Evolutionary conservation across 768 basidiomycete genomes (phyloP).

Genomic region (Asterophora lycoperdoides): DNA sequence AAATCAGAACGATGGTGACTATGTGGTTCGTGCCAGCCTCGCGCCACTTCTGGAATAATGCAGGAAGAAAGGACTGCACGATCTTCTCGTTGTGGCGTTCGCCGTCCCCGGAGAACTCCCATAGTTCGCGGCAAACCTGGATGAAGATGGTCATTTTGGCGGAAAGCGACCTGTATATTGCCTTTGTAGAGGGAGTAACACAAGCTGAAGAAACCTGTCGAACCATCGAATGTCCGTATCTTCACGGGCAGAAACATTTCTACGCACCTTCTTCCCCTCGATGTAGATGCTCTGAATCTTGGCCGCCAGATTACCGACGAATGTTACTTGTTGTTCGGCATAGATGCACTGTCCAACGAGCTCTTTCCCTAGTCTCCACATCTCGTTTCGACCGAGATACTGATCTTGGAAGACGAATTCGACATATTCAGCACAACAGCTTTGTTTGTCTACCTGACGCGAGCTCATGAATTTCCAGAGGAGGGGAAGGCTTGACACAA

Average conservation of each 20-base stretch:
- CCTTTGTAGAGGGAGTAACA: conserved; percentile 78
- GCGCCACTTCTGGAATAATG: conserved; percentile 81
- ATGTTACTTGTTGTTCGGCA: conserved; percentile 77
- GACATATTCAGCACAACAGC: conserved; percentile 67
- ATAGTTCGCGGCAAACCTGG: conserved; percentile 93
- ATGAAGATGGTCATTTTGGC: conserved; percentile 93
- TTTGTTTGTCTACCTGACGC: conserved; percentile 60
- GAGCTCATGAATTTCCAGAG: conserved; percentile 12
- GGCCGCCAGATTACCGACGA: conserved; percentile 78
- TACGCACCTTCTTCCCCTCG: conserved; percentile 55
- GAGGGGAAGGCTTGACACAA: neutral
- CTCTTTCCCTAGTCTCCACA: conserved; percentile 89
- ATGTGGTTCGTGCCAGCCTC: conserved; percentile 86
- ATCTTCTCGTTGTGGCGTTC: conserved; percentile 96
- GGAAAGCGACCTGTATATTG: conserved; percentile 85
- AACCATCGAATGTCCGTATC: neutral
- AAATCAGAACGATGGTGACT: conserved; percentile 91
- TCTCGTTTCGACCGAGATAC: conserved; percentile 92
- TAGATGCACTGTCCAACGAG: conserved; percentile 80
- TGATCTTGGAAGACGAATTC: conserved; percentile 94
- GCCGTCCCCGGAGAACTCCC: conserved; percentile 96
- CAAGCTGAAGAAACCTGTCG: conserved; percentile 77
- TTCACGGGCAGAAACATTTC: conserved; percentile 6
- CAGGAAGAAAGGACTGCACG: conserved; percentile 93
- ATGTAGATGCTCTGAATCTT: conserved; percentile 80